These are phyloP conservation scores for Tricharina praecox DNA, from an alignment of 495 filamentous ascomycete species.

Conservation along the genomic window DNA sequence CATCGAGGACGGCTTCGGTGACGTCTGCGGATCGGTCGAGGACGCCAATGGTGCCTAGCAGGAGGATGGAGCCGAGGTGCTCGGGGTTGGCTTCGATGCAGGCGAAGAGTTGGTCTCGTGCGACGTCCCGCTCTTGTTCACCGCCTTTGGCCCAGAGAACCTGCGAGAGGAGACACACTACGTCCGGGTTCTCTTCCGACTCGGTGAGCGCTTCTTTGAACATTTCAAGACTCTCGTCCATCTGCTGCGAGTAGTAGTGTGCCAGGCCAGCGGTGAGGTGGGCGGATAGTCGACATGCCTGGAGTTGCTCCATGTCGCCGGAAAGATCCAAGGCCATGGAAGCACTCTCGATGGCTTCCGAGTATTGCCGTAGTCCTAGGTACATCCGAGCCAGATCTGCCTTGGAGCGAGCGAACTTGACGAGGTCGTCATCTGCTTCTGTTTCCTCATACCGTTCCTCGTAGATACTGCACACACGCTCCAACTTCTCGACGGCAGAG, in stretches of 20 bases:
- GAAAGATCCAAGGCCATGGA: slow-evolving; percentile 56
- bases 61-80: slow-evolving; percentile 58
- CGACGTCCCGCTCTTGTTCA: slow-evolving; percentile 52
- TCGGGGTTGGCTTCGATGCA: slow-evolving; percentile 50
- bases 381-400: slow-evolving; percentile 66
- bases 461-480: slow-evolving; percentile 44
- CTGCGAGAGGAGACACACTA: slow-evolving; percentile 73
- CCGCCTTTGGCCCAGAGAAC: slow-evolving; percentile 83
- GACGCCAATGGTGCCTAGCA: slow-evolving; percentile 68
- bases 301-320: slow-evolving; percentile 40
- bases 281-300: slow-evolving; percentile 58
- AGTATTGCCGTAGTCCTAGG: slow-evolving; percentile 48
- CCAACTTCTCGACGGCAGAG: slow-evolving; percentile 48
- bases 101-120: slow-evolving; percentile 60
- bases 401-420: slow-evolving; percentile 66
- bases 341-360: slow-evolving; percentile 51
- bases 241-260: slow-evolving; percentile 47
- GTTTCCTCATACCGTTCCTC: slow-evolving; percentile 71
- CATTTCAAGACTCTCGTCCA: slow-evolving; percentile 52
- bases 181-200: slow-evolving; percentile 59
- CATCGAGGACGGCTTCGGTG: slow-evolving; percentile 60
- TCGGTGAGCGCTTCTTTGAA: slow-evolving; percentile 72
- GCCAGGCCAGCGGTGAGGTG: slow-evolving; percentile 76
- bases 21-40: slow-evolving; percentile 63
- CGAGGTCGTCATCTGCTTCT: slow-evolving; percentile 55